Conservation (phyloP, 768 basidiomycete genomes). For the Tylopilus subfusipes region DNA sequence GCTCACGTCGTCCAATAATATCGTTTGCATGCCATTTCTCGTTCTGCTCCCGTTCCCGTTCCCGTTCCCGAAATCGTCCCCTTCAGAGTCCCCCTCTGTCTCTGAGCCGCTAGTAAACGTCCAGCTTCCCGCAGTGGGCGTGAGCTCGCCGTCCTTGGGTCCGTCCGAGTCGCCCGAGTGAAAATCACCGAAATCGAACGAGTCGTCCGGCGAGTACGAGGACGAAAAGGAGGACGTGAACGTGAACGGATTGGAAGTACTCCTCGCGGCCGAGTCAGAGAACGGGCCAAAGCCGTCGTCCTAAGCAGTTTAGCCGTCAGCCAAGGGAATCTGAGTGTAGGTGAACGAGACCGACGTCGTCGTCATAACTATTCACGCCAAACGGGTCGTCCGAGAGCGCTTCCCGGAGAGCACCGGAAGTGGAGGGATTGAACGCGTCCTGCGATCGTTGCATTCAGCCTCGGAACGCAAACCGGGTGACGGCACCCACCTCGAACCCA, state of each 20-base stretch:
- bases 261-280: slow-evolving; percentile 56
- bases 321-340: neutral
- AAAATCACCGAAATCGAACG: slow-evolving; percentile 81
- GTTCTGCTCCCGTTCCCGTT: slow-evolving; percentile 9
- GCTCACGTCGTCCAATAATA: slow-evolving; percentile 27
- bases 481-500: slow-evolving; percentile 54
- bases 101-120: slow-evolving; percentile 51
- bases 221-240: slow-evolving; percentile 44
- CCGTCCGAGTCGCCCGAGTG: slow-evolving; percentile 42
- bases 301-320: slow-evolving; percentile 19
- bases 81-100: slow-evolving; percentile 29
- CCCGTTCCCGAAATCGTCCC: slow-evolving; percentile 29
- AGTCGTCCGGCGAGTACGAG: slow-evolving; percentile 60
- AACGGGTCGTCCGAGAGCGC: slow-evolving; percentile 50
- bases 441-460: slow-evolving; percentile 17
- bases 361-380: slow-evolving; percentile 42
- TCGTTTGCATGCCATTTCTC: slow-evolving; percentile 22
- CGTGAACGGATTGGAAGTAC: slow-evolving; percentile 52
- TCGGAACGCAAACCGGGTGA: neutral
- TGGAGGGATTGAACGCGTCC: slow-evolving; percentile 51
- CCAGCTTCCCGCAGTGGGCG: slow-evolving; percentile 70
- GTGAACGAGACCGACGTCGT: slow-evolving; percentile 30
- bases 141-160: slow-evolving; percentile 42
- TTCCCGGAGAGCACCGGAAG: slow-evolving; percentile 30
- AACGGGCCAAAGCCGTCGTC: slow-evolving; percentile 80